Percentiles rank a stretch among this genome's conserved stretches.
These are phyloP conservation scores for Starmerella kuoi DNA, from an alignment of 805 yeast species.

Conservation along the genomic window DNA sequence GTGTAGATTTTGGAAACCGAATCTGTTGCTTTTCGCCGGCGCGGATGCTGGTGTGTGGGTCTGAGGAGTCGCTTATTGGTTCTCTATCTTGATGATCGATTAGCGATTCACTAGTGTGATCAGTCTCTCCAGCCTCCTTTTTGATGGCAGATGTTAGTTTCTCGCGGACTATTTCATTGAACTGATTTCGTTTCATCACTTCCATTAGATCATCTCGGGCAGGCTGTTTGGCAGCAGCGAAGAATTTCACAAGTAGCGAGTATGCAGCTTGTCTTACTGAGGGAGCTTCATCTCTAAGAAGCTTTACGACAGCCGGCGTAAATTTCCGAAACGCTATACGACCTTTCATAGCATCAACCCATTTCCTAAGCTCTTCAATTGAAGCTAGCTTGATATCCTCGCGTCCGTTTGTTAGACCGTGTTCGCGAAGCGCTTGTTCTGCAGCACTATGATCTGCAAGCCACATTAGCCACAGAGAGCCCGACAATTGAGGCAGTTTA, in stretches of 20 bases:
- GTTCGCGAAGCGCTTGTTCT: slow-evolving; percentile 26
- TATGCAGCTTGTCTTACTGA: slow-evolving; percentile 23
- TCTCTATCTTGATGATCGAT: too few relatives aligned
- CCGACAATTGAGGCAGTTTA: slow-evolving; percentile 1
- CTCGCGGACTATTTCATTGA: slow-evolving; percentile 3
- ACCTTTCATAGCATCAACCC: slow-evolving; percentile 24
- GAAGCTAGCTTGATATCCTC: slow-evolving; percentile 23
- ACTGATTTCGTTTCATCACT: slow-evolving; percentile 30
- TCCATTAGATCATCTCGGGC: slow-evolving; percentile 38
- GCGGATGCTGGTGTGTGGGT: neutral
- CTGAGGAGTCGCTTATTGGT: too few relatives aligned
- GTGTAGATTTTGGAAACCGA: too few relatives aligned
- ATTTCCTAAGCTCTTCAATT: slow-evolving; percentile 21
- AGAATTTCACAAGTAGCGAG: slow-evolving; percentile 31
- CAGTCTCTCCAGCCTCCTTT: neutral
- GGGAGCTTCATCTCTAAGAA: slow-evolving; percentile 24
- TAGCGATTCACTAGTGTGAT: neutral
- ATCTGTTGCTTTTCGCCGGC: too few relatives aligned
- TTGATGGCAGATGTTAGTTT: slow-evolving; percentile 6
- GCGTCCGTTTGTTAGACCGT: slow-evolving; percentile 25
- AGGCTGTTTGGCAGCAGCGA: slow-evolving; percentile 29
- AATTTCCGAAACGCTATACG: slow-evolving; percentile 27
- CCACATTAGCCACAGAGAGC: slow-evolving; percentile 27
- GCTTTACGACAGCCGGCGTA: slow-evolving; percentile 27
- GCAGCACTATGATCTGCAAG: slow-evolving; percentile 28